A percentile compares a stretch with the other conserved stretches of the same genome.
Evolutionary conservation across 2,329 filamentous ascomycete species (phyloP).

Genomic region (Sporothrix euskadiensis): DNA sequence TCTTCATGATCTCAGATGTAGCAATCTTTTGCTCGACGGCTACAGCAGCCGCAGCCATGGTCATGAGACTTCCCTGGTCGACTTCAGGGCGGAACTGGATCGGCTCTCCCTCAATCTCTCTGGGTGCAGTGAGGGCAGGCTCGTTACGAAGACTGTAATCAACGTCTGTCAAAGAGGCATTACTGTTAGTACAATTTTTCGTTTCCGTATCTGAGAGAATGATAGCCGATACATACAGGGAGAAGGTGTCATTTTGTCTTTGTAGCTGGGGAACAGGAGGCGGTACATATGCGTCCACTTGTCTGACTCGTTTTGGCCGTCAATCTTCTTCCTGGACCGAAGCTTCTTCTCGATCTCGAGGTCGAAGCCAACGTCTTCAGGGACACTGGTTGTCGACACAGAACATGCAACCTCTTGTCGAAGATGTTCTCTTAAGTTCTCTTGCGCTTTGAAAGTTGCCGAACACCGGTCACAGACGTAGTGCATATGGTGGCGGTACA

Average conservation of each 20-base stretch:
- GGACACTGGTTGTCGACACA: constrained; percentile 33
- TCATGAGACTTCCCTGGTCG: not conserved
- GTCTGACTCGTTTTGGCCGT: constrained; percentile 39
- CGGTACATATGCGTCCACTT: constrained; percentile 45
- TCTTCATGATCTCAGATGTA: not conserved
- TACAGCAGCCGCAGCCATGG: constrained; percentile 13
- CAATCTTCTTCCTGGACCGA: constrained; percentile 40
- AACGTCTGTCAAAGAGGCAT: not conserved
- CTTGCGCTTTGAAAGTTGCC: constrained; percentile 39
- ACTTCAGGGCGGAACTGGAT: not conserved
- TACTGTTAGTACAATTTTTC: not conserved
- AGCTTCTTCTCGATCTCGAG: constrained; percentile 41
- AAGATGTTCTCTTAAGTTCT: constrained; percentile 39
- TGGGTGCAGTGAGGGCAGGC: not conserved
- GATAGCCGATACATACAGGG: constrained; percentile 38
- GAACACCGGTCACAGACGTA: constrained; percentile 43
- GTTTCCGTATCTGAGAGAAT: no score
- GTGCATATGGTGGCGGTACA: constrained; percentile 43
- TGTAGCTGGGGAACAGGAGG: constrained; percentile 41
- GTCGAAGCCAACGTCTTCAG: constrained; percentile 42
- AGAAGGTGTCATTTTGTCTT: constrained; percentile 37
- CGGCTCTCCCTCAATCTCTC: not conserved
- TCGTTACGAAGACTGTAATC: constrained; percentile 27
- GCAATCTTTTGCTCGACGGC: constrained; percentile 22
- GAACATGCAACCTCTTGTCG: constrained; percentile 36